A percentile compares a stretch with the other conserved stretches of the same genome.
These are phyloP conservation scores for Yarrowia sp. DNA, from an alignment of 805 yeast genomes.

Conservation along the genomic window DNA sequence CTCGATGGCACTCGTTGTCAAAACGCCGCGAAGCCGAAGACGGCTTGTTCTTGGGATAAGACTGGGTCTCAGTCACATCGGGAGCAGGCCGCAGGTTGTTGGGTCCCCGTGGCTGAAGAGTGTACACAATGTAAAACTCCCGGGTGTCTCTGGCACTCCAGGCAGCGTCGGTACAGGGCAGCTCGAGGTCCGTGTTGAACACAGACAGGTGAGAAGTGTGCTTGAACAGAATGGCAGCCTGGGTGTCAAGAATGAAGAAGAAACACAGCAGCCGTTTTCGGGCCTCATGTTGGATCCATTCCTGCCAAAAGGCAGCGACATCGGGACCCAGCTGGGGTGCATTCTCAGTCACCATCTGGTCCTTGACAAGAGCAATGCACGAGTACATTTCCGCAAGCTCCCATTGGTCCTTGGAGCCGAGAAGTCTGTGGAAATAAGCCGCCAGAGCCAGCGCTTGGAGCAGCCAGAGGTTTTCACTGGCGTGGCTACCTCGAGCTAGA, in stretches of 20 bases:
- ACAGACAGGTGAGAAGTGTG: slow-evolving; percentile 40
- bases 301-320: slow-evolving; percentile 37
- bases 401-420: slow-evolving; percentile 35
- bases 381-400: slow-evolving; percentile 34
- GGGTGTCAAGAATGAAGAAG: slow-evolving; percentile 44
- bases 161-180: slow-evolving; percentile 47
- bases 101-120: slow-evolving; percentile 24
- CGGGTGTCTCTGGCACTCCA: slow-evolving; percentile 40
- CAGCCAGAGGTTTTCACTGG: slow-evolving; percentile 33
- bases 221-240: slow-evolving; percentile 40
- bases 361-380: slow-evolving; percentile 15
- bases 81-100: slow-evolving; percentile 24
- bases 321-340: slow-evolving; percentile 23
- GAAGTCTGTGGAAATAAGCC: slow-evolving; percentile 34
- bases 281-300: slow-evolving; percentile 45
- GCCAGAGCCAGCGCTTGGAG: slow-evolving; percentile 35
- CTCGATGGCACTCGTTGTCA: slow-evolving; percentile 29
- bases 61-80: slow-evolving; percentile 6
- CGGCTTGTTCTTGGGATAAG: slow-evolving; percentile 15
- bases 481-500: not conserved
- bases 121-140: slow-evolving; percentile 26
- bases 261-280: slow-evolving; percentile 44
- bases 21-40: not conserved
- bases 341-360: slow-evolving; percentile 12
- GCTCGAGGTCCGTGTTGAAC: slow-evolving; percentile 45